These are phyloP conservation scores for Pichia sp. DNA, from an alignment of 1,139 yeast genomes.

Conservation along the genomic window DNA sequence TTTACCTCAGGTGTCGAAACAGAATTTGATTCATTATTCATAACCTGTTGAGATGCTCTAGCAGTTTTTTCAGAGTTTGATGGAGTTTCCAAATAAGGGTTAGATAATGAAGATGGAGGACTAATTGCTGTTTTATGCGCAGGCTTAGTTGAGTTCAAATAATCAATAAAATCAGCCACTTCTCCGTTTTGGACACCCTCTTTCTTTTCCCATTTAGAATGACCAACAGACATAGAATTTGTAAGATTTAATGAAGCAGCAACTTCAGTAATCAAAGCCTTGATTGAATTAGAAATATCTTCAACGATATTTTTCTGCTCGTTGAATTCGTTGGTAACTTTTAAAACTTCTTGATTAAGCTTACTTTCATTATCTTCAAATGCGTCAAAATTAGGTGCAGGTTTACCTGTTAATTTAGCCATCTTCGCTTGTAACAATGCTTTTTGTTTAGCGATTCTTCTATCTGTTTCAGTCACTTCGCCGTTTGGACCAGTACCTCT, in stretches of 20 bases:
- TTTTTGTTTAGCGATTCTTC: conserved; percentile 70
- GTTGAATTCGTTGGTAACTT: conserved; percentile 49
- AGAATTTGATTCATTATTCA: background rate
- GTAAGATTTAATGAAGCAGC: conserved; percentile 39
- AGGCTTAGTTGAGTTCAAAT: conserved; percentile 37
- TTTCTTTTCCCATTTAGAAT: conserved; percentile 80
- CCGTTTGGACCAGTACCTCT: conserved; percentile 85
- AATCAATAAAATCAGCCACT: conserved; percentile 58
- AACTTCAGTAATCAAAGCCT: conserved; percentile 63
- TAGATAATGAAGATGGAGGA: conserved; percentile 6
- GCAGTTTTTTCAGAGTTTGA: background rate
- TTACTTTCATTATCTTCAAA: conserved; percentile 51
- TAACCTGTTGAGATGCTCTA: conserved; percentile 1
- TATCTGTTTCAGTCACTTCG: conserved; percentile 75
- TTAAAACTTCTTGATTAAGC: conserved; percentile 49
- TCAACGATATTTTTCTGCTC: conserved; percentile 52
- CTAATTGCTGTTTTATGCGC: conserved; percentile 20
- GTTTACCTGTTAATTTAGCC: conserved; percentile 86
- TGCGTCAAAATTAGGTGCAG: conserved; percentile 41
- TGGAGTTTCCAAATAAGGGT: conserved; percentile 8
- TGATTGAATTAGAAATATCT: conserved; percentile 72
- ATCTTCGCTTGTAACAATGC: conserved; percentile 73
- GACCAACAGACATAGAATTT: conserved; percentile 46
- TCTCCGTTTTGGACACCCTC: conserved; percentile 61
- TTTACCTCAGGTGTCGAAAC: background rate